Percentiles rank a stretch among this genome's conserved stretches.
phyloP scores from a whole-genome alignment of 495 filamentous ascomycete species.

The Amphirosellinia nigrospora region DNA sequence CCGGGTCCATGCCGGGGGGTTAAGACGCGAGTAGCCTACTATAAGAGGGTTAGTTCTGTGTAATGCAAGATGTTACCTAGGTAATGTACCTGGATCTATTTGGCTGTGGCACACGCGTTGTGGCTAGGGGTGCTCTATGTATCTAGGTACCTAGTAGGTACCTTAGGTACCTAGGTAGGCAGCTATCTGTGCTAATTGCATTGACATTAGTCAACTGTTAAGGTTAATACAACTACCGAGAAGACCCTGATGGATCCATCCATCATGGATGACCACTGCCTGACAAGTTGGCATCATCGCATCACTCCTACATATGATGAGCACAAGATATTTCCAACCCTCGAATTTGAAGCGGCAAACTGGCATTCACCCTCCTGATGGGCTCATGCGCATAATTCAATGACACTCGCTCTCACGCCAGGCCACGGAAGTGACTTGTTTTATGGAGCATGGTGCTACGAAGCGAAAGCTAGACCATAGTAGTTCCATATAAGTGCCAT shows the following conservation, averaged over 20 bases:
- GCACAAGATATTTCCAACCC: not conserved
- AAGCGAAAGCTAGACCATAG: conserved; percentile 12
- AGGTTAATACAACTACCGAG: not conserved
- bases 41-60: too few relatives aligned
- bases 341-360: not conserved
- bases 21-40: not conserved
- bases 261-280: not conserved
- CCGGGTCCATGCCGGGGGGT: not conserved
- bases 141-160: too few relatives aligned
- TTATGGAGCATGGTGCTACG: conserved; percentile 21
- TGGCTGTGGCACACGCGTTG: too few relatives aligned
- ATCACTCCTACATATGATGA: not conserved
- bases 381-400: not conserved
- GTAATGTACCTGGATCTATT: too few relatives aligned
- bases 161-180: too few relatives aligned
- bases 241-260: too few relatives aligned
- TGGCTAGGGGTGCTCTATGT: too few relatives aligned
- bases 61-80: too few relatives aligned
- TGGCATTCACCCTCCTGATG: not conserved
- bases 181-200: not conserved
- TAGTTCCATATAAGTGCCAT: conserved; percentile 21
- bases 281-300: conserved; percentile 14
- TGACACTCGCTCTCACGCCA: not conserved
- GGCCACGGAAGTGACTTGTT: conserved; percentile 1
- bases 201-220: not conserved